Base-by-base conservation (phyloP, 2,329 filamentous ascomycete genomes). In the Chaetothyriales sp. region DNA sequence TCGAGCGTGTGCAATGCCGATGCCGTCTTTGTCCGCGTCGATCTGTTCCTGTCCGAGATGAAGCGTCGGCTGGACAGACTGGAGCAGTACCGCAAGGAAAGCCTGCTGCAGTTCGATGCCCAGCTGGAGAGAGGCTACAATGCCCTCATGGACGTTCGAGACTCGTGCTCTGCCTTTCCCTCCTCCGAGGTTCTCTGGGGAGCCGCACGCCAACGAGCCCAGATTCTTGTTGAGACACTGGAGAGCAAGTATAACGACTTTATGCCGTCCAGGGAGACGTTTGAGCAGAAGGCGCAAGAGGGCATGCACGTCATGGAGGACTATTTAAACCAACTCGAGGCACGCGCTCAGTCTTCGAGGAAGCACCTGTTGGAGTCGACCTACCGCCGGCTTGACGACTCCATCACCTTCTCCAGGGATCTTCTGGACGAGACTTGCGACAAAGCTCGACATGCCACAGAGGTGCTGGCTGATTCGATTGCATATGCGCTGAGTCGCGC, bases 251-350 rank as follows among this genome's bases (percentile, higher is more conserved):
- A 95, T 67, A 83, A 93, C 55, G 86, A 92, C 60, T 88, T 85
- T 1, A 69, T 98, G 56, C 82, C 78, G 15, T 85, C 84, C 2
- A 87, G 89, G 57, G 89, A 86, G 63, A 89, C 87, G 0, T 70
- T 96, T 60, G 87, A 92, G 62, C 88, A 95, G 60, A 96, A 96
- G 70, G 88, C 90, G 2, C 79, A 86, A 54, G 83, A 90, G 36
- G 86, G 88, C 4, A 83, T 98, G 56, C 82, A 86, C 53, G 70
- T 96, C 55, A 83, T 96, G 63, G 90, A 96, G 63, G 76, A 72
- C 39, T 88, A 94, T 69, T 73, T 98, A 19, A 77, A 80, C 19
- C 90, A 96, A 48, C 84, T 95, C 57, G 92, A 98, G 69, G 72
- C 76, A 9, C 79, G 85, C 49, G 87, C 86, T 9, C 80, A 88